A percentile compares a stretch with the other conserved stretches of the same genome.
Evolutionary conservation across 768 basidiomycete species (phyloP).

Genomic region (Exsudoporus frostii): DNA sequence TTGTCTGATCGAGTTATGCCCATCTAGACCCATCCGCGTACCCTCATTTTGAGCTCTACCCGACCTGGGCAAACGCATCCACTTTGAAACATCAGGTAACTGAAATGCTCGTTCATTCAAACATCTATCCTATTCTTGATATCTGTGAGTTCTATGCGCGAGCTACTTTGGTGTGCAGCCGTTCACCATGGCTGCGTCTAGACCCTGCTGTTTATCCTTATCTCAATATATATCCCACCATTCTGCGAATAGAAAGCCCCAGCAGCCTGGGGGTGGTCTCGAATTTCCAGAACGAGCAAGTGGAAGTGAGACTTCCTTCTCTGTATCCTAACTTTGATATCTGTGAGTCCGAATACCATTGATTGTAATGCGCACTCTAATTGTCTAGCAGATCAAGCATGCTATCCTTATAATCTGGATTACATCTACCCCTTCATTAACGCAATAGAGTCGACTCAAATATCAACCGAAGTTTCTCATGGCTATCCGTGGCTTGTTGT

Average conservation of each 20-base stretch:
- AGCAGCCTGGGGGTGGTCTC: background rate
- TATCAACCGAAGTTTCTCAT: slow-evolving; percentile 10
- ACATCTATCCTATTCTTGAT: slow-evolving; percentile 24
- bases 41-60: slow-evolving; percentile 36
- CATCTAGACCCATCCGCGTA: slow-evolving; percentile 22
- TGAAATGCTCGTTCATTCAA: background rate
- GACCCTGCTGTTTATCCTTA: slow-evolving; percentile 42
- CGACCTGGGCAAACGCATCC: slow-evolving; percentile 7
- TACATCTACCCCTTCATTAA: slow-evolving; percentile 33
- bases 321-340: slow-evolving; percentile 26
- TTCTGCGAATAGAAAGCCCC: background rate
- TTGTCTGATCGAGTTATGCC: slow-evolving; percentile 2
- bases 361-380: background rate
- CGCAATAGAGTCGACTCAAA: background rate
- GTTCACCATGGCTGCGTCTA: slow-evolving; percentile 26
- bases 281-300: background rate
- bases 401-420: slow-evolving; percentile 40
- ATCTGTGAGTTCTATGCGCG: slow-evolving; percentile 13
- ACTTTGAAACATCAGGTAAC: background rate
- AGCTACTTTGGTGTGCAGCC: background rate
- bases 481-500: slow-evolving; percentile 38
- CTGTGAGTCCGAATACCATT: slow-evolving; percentile 29
- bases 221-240: slow-evolving; percentile 39
- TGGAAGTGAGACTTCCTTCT: slow-evolving; percentile 8
- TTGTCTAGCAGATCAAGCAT: slow-evolving; percentile 31